Base-by-base conservation (phyloP, 352 stramenopile genomes). In the Globisporangium cystogenes region DNA sequence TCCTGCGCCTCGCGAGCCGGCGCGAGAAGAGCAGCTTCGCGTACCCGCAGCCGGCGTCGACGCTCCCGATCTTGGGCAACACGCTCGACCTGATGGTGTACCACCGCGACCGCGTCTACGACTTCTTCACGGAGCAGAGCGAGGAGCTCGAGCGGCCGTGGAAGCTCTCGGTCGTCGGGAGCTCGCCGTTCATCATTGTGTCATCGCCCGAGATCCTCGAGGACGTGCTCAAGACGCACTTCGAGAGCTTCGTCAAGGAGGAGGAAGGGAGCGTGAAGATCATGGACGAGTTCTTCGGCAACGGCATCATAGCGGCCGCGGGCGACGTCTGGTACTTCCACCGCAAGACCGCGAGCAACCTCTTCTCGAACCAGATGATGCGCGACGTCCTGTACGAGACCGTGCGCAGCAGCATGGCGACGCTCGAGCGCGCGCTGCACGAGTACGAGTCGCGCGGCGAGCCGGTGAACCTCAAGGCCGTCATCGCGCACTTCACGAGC, bases 341-440 rank as follows among this genome's bases (percentile, higher is more conserved):
- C 47, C 70, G 75, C 41, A 84, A 82, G 66, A 77, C 71, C 0
- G 55, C 68, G 7, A 82, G 67, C 45, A 65, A 68, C 7, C 48
- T 85, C 44, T 87, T 85, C 56, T 74, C 70, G n/a, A 55, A 64
- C 21, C 56, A 64, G 1, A 57, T 55, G 7, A 37, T 83, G 0
- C 58, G 64, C 5, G 70, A 76, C 2, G 63, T 50, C 16, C 82
- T 86, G 75, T n/a, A 37, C 15, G 27, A 31, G 20, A 8, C 40
- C 27, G 15, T 50, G 44, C 44, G 24, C 24, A 26, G 26, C n/a
- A 44, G 12, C 14, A 33, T 20, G 20, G 20, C 8, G n/a, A 27
- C 18, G 26, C 26, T 53, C 50, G 27, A 16, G 12, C 29, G 26
- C 10, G 1, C n/a, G n/a, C n/a, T n/a, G n/a, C n/a, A n/a, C n/a